phyloP scores from a whole-genome alignment of 2,329 filamentous ascomycete genomes.

The Penicillium vulpinum region DNA sequence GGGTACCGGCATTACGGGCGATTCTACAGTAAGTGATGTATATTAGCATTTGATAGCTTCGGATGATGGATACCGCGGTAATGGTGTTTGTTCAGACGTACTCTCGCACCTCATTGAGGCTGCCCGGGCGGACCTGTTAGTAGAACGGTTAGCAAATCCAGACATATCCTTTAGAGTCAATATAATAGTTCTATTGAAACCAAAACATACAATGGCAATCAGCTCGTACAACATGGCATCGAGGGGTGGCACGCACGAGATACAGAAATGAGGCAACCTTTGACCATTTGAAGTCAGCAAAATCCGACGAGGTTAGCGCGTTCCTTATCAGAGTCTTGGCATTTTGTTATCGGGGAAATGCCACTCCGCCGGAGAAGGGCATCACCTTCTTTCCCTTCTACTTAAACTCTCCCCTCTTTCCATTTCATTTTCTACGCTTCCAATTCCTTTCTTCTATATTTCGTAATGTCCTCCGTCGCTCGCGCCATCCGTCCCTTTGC shows the following conservation, averaged over 20 bases:
- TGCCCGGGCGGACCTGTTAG: slow-evolving; percentile 83
- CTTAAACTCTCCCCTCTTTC: slow-evolving; percentile 30
- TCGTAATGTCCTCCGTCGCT: slow-evolving; percentile 41
- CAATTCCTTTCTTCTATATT: slow-evolving; percentile 6
- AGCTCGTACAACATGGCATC: slow-evolving; percentile 89
- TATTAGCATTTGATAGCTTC: slow-evolving; percentile 10
- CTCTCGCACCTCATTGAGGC: slow-evolving; percentile 91
- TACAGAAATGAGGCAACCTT: slow-evolving; percentile 15
- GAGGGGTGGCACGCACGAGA: slow-evolving; percentile 23
- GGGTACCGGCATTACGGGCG: slow-evolving; percentile 77
- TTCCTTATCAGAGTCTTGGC: slow-evolving; percentile 34
- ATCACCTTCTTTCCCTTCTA: slow-evolving; percentile 25
- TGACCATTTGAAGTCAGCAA: slow-evolving; percentile 23
- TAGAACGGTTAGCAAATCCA: slow-evolving; percentile 15
- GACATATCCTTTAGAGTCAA: neutral
- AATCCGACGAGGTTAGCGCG: slow-evolving; percentile 26
- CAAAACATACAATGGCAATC: slow-evolving; percentile 79
- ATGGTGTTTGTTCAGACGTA: slow-evolving; percentile 50
- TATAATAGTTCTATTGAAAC: neutral
- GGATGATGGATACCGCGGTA: slow-evolving; percentile 5
- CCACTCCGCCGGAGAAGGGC: slow-evolving; percentile 29
- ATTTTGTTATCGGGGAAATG: slow-evolving; percentile 24
- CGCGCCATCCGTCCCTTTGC: slow-evolving; percentile 39
- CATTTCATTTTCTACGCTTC: slow-evolving; percentile 10
- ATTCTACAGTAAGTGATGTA: slow-evolving; percentile 60